These are phyloP conservation scores for Castanea crenata DNA, from an alignment of 306 rosid species.

Conservation along the genomic window DNA sequence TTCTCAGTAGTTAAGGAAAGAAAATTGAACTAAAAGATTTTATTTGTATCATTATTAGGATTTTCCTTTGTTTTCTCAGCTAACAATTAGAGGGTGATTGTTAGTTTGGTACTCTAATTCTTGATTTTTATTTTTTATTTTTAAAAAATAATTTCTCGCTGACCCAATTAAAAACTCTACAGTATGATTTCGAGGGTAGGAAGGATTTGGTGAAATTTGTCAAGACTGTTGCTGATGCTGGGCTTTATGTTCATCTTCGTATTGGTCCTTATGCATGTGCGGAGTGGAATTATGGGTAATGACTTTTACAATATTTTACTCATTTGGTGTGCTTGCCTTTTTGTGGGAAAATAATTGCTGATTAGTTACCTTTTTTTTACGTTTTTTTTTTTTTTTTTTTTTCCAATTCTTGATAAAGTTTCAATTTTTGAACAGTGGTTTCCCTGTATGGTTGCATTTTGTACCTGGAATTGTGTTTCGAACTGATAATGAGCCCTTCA, in stretches of 20 bases:
- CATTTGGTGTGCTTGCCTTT: background rate
- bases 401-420: conserved; percentile 9
- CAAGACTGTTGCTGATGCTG: conserved; percentile 77
- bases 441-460: conserved; percentile 89
- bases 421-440: conserved; percentile 55
- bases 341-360: background rate
- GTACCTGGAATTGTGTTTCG: conserved; percentile 74
- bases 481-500: conserved; percentile 76
- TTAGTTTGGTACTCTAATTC: background rate
- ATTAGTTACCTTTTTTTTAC: background rate
- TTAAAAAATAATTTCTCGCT: background rate
- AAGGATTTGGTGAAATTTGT: conserved; percentile 74
- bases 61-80: conserved; percentile 11
- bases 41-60: conserved; percentile 10
- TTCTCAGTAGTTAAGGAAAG: background rate
- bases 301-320: background rate
- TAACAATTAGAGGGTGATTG: background rate
- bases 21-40: background rate
- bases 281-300: conserved; percentile 97
- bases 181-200: conserved; percentile 78
- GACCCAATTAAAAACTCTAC: conserved; percentile 22
- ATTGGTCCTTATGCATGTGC: conserved; percentile 97
- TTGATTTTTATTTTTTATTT: background rate
- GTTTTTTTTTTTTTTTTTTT: background rate
- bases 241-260: conserved; percentile 80